Percentiles rank a stretch among this genome's conserved stretches.
Evolutionary conservation across 345 rosid species (phyloP).

Genomic region (Aurinia saxatilis): DNA sequence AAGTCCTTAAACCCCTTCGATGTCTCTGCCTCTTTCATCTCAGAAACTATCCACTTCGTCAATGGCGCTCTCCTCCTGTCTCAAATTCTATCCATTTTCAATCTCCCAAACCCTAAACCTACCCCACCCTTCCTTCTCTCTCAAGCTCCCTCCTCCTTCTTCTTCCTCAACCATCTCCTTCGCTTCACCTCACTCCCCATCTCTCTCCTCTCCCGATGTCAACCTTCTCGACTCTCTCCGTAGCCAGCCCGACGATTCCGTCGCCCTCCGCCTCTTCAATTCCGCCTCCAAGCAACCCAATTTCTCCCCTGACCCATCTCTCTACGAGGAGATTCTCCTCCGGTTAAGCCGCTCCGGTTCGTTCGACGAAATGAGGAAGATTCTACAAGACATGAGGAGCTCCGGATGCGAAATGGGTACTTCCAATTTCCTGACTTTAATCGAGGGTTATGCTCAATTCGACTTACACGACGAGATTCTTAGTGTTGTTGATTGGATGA

Average conservation of each 20-base stretch:
- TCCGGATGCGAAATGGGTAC: slow-evolving; percentile 38
- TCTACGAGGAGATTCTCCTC: slow-evolving; percentile 61
- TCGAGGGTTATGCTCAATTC: slow-evolving; percentile 54
- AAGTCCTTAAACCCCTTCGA: slow-evolving; percentile 11
- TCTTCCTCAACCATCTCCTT: slow-evolving; percentile 28
- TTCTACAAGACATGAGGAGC: slow-evolving; percentile 47
- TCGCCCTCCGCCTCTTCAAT: slow-evolving; percentile 55
- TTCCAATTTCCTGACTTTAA: slow-evolving; percentile 46
- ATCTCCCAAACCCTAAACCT: slow-evolving; percentile 15
- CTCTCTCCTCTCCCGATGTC: slow-evolving; percentile 41
- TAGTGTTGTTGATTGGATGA: slow-evolving; percentile 46
- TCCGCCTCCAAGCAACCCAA: slow-evolving; percentile 76
- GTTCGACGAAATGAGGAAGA: slow-evolving; percentile 50
- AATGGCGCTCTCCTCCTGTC: slow-evolving; percentile 51
- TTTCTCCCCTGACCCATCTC: slow-evolving; percentile 43
- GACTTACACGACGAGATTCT: slow-evolving; percentile 55
- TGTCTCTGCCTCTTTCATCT: neutral
- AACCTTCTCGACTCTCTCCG: slow-evolving; percentile 81
- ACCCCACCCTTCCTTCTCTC: slow-evolving; percentile 25
- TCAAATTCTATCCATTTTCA: slow-evolving; percentile 50
- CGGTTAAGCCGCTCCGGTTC: slow-evolving; percentile 66
- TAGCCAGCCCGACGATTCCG: slow-evolving; percentile 55
- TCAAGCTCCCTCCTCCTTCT: slow-evolving; percentile 23
- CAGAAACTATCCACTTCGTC: neutral
- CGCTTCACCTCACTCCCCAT: slow-evolving; percentile 25